phyloP scores from a whole-genome alignment of 768 basidiomycete species.

The Suillus decipiens region DNA sequence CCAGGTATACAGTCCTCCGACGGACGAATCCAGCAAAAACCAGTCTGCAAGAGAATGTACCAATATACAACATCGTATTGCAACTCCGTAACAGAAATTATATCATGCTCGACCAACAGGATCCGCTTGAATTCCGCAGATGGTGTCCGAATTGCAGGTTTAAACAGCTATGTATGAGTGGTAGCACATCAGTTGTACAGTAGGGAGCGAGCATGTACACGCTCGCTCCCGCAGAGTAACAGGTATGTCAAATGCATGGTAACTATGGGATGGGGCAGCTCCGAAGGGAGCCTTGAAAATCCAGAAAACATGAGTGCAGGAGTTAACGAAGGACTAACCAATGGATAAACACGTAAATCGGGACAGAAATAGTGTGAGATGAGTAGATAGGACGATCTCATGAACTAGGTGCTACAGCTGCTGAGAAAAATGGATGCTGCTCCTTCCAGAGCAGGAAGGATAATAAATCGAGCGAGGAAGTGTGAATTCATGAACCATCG shows the following conservation, averaged over 20 bases:
- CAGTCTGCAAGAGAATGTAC: background rate
- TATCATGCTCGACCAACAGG: background rate
- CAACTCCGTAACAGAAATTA: background rate
- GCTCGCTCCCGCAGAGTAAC: background rate
- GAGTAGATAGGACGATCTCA: background rate
- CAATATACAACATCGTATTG: background rate
- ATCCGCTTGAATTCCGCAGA: background rate
- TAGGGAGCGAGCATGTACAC: background rate
- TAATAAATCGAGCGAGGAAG: background rate
- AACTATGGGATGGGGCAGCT: conserved; percentile 6
- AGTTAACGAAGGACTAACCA: conserved; percentile 2
- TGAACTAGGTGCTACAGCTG: conserved; percentile 14
- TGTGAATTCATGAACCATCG: conserved; percentile 2
- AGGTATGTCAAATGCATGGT: conserved; percentile 6
- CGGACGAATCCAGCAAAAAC: background rate
- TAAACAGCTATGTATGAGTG: conserved; percentile 7
- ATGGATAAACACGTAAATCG: conserved; percentile 5
- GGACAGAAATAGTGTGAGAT: conserved; percentile 3
- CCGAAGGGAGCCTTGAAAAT: conserved; percentile 9
- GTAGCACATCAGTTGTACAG: conserved; percentile 10
- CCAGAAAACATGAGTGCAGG: conserved; percentile 2
- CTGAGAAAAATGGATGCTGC: conserved; percentile 10
- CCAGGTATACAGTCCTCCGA: background rate
- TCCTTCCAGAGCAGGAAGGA: background rate
- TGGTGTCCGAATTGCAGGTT: background rate